Evolutionary conservation across 2,329 filamentous ascomycete species (phyloP).

Genomic region (Metarhizium anisopliae): DNA sequence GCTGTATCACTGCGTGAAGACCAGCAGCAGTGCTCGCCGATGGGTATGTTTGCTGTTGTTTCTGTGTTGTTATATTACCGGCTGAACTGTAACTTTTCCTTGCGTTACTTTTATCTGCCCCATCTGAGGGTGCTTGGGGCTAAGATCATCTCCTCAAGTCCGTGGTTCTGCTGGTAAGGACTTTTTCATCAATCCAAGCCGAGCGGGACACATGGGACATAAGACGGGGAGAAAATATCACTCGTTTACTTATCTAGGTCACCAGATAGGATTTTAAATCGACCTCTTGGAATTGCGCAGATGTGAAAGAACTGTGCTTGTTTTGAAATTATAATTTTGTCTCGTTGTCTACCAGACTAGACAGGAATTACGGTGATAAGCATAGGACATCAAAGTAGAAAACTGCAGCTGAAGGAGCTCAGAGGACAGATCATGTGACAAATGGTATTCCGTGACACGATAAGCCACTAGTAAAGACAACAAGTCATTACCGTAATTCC

Average conservation of each 20-base stretch:
- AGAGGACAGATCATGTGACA: too few species aligned
- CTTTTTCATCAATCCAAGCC: not conserved
- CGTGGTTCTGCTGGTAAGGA: not conserved
- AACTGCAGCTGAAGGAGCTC: too few species aligned
- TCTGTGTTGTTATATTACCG: slow-evolving; percentile 8
- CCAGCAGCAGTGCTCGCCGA: not conserved
- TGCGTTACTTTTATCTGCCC: not conserved
- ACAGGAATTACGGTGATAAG: too few species aligned
- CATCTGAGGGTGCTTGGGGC: slow-evolving; percentile 1
- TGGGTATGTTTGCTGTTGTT: not conserved
- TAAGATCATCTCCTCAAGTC: not conserved
- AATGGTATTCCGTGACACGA: too few species aligned
- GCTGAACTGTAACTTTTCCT: slow-evolving; percentile 2
- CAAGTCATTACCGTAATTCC: too few species aligned
- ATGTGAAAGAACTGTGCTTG: not conserved
- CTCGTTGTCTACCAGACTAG: too few species aligned
- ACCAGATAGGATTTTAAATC: slow-evolving; percentile 8
- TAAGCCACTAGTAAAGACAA: too few species aligned
- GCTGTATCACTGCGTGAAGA: not conserved
- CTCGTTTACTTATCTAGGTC: slow-evolving; percentile 5
- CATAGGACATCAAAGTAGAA: too few species aligned
- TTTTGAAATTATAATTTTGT: not conserved
- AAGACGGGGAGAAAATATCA: not conserved
- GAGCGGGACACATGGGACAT: not conserved
- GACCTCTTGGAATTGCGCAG: not conserved